A percentile compares a stretch with the other conserved stretches of the same genome.
phyloP scores from a whole-genome alignment of 352 stramenopile genomes.

The Phytophthora pini region DNA sequence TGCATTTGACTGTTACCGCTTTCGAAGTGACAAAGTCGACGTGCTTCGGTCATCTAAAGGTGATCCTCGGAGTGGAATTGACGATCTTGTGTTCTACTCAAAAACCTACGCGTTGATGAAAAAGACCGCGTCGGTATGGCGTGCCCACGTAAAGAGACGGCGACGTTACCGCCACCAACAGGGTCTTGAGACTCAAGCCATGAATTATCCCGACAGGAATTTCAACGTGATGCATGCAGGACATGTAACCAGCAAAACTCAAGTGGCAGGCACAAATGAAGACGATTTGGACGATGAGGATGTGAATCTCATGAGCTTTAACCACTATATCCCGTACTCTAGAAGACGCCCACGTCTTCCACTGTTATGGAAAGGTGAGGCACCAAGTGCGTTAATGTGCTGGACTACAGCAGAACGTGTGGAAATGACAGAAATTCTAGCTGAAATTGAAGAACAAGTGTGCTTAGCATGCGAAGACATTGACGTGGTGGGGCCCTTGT shows the following conservation, averaged over 20 bases:
- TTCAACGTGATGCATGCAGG: slow-evolving; percentile 37
- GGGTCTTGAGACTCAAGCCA: slow-evolving; percentile 20
- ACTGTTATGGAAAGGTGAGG: slow-evolving; percentile 30
- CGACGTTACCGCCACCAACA: slow-evolving; percentile 26
- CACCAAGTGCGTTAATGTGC: slow-evolving; percentile 31
- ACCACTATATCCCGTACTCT: slow-evolving; percentile 14
- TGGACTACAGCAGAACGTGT: slow-evolving; percentile 28
- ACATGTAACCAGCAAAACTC: slow-evolving; percentile 15
- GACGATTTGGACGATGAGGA: slow-evolving; percentile 24
- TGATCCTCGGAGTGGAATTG: not conserved
- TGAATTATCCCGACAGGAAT: slow-evolving; percentile 27
- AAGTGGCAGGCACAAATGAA: slow-evolving; percentile 5
- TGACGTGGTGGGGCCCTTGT: slow-evolving; percentile 4
- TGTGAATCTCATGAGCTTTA: slow-evolving; percentile 26
- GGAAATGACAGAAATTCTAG: slow-evolving; percentile 18
- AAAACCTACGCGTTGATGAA: slow-evolving; percentile 53
- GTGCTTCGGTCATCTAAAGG: slow-evolving; percentile 11
- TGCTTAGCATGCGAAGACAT: slow-evolving; percentile 45
- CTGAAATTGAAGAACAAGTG: slow-evolving; percentile 37
- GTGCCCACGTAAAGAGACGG: slow-evolving; percentile 30
- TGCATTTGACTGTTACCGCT: slow-evolving; percentile 43
- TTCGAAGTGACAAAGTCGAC: slow-evolving; percentile 31
- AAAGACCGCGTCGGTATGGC: slow-evolving; percentile 56
- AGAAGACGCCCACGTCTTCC: slow-evolving; percentile 27
- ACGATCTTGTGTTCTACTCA: slow-evolving; percentile 63